phyloP scores from a whole-genome alignment of 2,329 filamentous ascomycete species.

The Aspergillus chevalieri region DNA sequence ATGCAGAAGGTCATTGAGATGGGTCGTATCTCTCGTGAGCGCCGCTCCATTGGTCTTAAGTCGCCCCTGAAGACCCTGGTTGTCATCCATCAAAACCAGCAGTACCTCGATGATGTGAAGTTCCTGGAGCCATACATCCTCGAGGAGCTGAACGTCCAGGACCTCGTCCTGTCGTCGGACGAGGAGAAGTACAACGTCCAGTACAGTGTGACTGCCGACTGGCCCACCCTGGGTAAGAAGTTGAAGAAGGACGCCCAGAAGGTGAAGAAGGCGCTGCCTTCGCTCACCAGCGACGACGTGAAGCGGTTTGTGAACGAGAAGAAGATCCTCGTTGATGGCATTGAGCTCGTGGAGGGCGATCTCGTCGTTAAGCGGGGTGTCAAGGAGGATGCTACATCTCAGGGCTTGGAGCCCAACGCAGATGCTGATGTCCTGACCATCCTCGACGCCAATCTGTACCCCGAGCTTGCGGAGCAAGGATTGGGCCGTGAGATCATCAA shows the following conservation, averaged over 20 bases:
- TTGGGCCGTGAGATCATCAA: slow-evolving; percentile 88
- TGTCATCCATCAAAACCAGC: slow-evolving; percentile 74
- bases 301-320: slow-evolving; percentile 68
- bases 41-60: slow-evolving; percentile 77
- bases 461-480: slow-evolving; percentile 81
- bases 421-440: slow-evolving; percentile 88
- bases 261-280: slow-evolving; percentile 84
- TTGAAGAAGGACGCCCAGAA: slow-evolving; percentile 89
- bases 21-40: slow-evolving; percentile 76
- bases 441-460: slow-evolving; percentile 73
- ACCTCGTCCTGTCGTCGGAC: slow-evolving; percentile 76
- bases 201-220: slow-evolving; percentile 84
- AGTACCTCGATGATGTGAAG: slow-evolving; percentile 80
- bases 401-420: slow-evolving; percentile 77
- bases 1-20: slow-evolving; percentile 98
- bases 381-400: slow-evolving; percentile 63
- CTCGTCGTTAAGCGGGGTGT: slow-evolving; percentile 75
- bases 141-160: slow-evolving; percentile 85
- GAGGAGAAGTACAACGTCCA: slow-evolving; percentile 89
- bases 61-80: slow-evolving; percentile 84
- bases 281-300: slow-evolving; percentile 71
- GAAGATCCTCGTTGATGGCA: slow-evolving; percentile 76
- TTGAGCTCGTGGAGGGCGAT: slow-evolving; percentile 74
- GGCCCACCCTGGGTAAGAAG: slow-evolving; percentile 93
- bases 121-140: slow-evolving; percentile 82